Base-by-base conservation (phyloP, 1,139 yeast genomes). In the Pichia sp. region DNA sequence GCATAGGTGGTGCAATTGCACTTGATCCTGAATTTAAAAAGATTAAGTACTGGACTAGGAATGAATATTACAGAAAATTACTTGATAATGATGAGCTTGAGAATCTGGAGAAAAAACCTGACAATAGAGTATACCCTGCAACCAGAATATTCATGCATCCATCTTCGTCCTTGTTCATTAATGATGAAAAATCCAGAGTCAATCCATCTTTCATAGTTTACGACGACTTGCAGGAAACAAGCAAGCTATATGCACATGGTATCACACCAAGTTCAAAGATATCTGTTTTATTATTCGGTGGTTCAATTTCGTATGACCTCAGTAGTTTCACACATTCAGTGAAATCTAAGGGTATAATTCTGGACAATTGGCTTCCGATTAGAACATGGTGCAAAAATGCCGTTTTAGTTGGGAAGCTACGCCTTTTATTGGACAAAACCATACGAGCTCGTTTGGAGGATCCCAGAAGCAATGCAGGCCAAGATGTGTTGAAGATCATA, bases 351-450 rank as follows among this genome's bases (percentile, higher is more conserved):
- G 89, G 90, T 47, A 74, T 85, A 52, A 76, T 85, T 26, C 65
- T 90, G 53, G 96, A 87, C 62, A 75, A 78, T 47, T 87, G 96
- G 96, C 69, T 87, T 31, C 90, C 96, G 8, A 73, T 93, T 36
- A 74, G 87, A 58, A 87, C 96, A 2, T 90, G 98, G 97, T 87
- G 96, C 58, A 86, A 95, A 60, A 89, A 91, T 63, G 98, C 95
- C 0, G 96, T 93, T 4, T 71, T 91, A 49, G 77, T 90, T 40
- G 87, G 87, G 56, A 79, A 85, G 53, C 70, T 93, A 49, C 73
- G 95, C 58, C 64, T 71, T 19, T 65, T 89, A 45, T 70, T 91
- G 26, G 96, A 90, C 63, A 71, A 76, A 19, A 79, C 86, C 1
- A 78, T 91, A 52, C 86, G 80, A 47, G 76, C 75, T 26, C 80